phyloP scores from a whole-genome alignment of 2,329 filamentous ascomycete species.

The Verticillium tricorpus region DNA sequence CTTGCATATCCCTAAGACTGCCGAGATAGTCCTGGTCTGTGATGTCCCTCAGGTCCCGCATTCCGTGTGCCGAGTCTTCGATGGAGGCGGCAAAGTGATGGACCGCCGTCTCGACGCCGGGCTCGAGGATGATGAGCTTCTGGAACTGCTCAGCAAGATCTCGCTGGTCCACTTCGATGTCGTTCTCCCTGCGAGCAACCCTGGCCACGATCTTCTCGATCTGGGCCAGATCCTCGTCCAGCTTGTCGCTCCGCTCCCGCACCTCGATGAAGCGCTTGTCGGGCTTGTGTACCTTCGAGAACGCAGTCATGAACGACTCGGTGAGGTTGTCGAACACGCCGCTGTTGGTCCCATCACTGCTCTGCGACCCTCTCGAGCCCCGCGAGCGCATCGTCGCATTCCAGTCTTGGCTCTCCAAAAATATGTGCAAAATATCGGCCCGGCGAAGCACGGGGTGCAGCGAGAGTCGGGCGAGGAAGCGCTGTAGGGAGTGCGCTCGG shows the following conservation, averaged over 20 bases:
- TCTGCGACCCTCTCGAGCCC: slow-evolving; percentile 57
- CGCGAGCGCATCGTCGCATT: slow-evolving; percentile 89
- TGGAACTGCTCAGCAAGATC: slow-evolving; percentile 94
- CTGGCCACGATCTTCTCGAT: slow-evolving; percentile 95
- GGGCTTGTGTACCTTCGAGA: slow-evolving; percentile 92
- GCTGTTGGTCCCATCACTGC: slow-evolving; percentile 43
- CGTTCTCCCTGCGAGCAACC: slow-evolving; percentile 80
- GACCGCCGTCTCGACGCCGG: slow-evolving; percentile 75
- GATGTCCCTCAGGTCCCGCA: slow-evolving; percentile 78
- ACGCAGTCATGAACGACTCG: slow-evolving; percentile 95
- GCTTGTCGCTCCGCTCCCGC: slow-evolving; percentile 84
- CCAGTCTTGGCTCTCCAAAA: slow-evolving; percentile 93
- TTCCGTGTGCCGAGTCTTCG: slow-evolving; percentile 74
- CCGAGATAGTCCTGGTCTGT: slow-evolving; percentile 96
- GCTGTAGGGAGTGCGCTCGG: slow-evolving; percentile 83
- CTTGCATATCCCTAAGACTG: slow-evolving; percentile 89
- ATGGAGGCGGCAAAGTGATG: slow-evolving; percentile 84
- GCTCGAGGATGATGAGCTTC: slow-evolving; percentile 84
- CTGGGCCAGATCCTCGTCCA: slow-evolving; percentile 87
- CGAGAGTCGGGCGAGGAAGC: slow-evolving; percentile 81
- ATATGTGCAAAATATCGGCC: slow-evolving; percentile 76
- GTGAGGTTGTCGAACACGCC: slow-evolving; percentile 93
- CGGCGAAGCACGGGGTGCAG: slow-evolving; percentile 86
- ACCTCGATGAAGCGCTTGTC: slow-evolving; percentile 95
- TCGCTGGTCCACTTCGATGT: slow-evolving; percentile 81